Percentiles rank a stretch among this genome's conserved stretches.
These are phyloP conservation scores for Mallotus nudiflorus DNA, from an alignment of 345 rosid species.

Conservation along the genomic window DNA sequence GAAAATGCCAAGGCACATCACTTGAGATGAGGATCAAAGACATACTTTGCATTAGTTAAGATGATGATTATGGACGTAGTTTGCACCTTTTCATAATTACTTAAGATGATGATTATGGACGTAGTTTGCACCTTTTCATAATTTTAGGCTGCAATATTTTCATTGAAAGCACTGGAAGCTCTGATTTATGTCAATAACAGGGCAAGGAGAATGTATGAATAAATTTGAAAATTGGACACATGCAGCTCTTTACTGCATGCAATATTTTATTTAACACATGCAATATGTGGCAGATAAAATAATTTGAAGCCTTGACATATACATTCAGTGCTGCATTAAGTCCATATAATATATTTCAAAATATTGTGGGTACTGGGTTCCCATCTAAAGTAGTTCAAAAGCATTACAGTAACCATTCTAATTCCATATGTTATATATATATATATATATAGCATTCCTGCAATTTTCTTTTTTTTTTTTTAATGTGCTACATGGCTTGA, in stretches of 20 bases:
- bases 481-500: background rate
- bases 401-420: too few relatives aligned
- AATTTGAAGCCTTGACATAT: background rate
- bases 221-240: too few relatives aligned
- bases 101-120: background rate
- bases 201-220: too few relatives aligned
- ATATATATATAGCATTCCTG: too few relatives aligned
- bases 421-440: too few relatives aligned
- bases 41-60: too few relatives aligned
- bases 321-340: too few relatives aligned
- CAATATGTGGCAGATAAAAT: background rate
- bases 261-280: background rate
- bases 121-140: background rate
- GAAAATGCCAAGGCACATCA: too few relatives aligned
- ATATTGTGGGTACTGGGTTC: background rate
- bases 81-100: too few relatives aligned
- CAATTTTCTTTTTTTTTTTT: background rate
- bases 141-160: background rate
- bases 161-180: background rate
- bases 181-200: background rate
- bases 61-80: too few relatives aligned
- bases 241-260: background rate
- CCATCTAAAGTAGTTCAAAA: background rate
- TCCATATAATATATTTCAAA: background rate
- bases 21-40: too few relatives aligned